Evolutionary conservation across 495 filamentous ascomycete genomes (phyloP), one percentile per base, ranked within the genome.

Genomic region (Achaetomiella virescens): DNA sequence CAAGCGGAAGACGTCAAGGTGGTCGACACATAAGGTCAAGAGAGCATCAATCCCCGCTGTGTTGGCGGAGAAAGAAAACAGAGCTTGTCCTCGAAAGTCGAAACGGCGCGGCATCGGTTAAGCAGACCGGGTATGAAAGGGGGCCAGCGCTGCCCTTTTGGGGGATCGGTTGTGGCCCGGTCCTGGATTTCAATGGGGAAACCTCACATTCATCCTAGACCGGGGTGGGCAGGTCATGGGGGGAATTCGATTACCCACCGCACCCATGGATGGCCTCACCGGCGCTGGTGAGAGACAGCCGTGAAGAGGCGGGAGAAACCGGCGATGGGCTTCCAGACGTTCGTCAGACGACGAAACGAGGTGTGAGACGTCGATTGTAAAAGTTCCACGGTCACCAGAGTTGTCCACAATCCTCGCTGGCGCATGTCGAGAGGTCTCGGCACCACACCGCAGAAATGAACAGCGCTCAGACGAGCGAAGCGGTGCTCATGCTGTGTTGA

Each of bases 221-320:
- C 36, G 44, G 48, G 55, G 44, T 59, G n/a, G 37, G 33, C 31
- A 53, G 56, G 56, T 59, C 50, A 59, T 59, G 56, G 44, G 56
- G 48, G 48, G 27, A 9, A 18, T 33, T n/a, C 4, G 17, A 18
- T 55, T 35, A 12, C 38, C 22, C 42, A 47, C 35, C 27, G 36
- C 48, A 21, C 21, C 48, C 41, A 27, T 46, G 24, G 27, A 40
- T 41, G 20, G 45, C 43, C 29, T 44, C 45, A 20, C 33, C 21
- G 9, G 18, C 14, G 18, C 10, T 20, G 38, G n/a, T 27, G 11
- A 33, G 20, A 24, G 24, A 17, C 20, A 15, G n/a, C 27, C 9
- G 27, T 31, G 27, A 5, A 9, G 9, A 5, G 27, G 5, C 27
- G 4, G 27, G 27, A 31, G n/a, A n/a, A n/a, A n/a, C n/a, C n/a